Conservation (phyloP, 2,329 filamentous ascomycete species). For the Aureobasidium sp. region DNA sequence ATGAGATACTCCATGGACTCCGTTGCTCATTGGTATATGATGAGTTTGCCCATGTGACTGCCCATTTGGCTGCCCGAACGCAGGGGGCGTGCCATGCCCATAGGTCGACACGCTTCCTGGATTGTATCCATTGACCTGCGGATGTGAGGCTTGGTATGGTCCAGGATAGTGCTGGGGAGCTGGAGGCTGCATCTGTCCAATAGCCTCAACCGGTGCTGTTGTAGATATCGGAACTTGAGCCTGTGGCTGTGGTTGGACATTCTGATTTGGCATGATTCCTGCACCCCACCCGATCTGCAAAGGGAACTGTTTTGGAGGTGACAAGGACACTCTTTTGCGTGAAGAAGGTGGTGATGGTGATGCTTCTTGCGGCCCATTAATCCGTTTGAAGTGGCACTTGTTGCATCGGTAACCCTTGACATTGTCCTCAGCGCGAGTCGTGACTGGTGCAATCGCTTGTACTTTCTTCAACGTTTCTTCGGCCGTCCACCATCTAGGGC, state of each 20-base stretch:
- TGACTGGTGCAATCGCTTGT: not conserved
- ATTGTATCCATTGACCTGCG: slow-evolving; percentile 2
- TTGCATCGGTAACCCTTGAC: slow-evolving; percentile 37
- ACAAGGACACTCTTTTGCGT: slow-evolving; percentile 20
- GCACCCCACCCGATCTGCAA: slow-evolving; percentile 20
- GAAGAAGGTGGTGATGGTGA: slow-evolving; percentile 6
- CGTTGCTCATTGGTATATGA: slow-evolving; percentile 5
- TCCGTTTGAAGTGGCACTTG: slow-evolving; percentile 43
- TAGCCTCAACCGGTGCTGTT: slow-evolving; percentile 19
- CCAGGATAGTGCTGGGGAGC: slow-evolving; percentile 20
- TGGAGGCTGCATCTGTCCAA: slow-evolving; percentile 18
- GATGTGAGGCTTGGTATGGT: slow-evolving; percentile 11
- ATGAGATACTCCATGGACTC: slow-evolving; percentile 11
- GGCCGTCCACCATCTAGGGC: slow-evolving; percentile 51
- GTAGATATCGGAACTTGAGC: too few species aligned
- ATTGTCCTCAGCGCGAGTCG: slow-evolving; percentile 5
- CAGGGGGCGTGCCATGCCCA: not conserved
- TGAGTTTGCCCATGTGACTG: slow-evolving; percentile 2
- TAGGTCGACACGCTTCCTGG: not conserved
- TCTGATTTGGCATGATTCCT: slow-evolving; percentile 7
- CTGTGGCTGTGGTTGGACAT: slow-evolving; percentile 21
- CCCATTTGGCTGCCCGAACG: slow-evolving; percentile 3
- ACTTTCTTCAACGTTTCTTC: slow-evolving; percentile 5
- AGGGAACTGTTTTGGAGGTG: slow-evolving; percentile 24
- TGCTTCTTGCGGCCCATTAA: slow-evolving; percentile 32